Base-by-base conservation (phyloP, 331 rosid species). In the Acacia concinna region DNA sequence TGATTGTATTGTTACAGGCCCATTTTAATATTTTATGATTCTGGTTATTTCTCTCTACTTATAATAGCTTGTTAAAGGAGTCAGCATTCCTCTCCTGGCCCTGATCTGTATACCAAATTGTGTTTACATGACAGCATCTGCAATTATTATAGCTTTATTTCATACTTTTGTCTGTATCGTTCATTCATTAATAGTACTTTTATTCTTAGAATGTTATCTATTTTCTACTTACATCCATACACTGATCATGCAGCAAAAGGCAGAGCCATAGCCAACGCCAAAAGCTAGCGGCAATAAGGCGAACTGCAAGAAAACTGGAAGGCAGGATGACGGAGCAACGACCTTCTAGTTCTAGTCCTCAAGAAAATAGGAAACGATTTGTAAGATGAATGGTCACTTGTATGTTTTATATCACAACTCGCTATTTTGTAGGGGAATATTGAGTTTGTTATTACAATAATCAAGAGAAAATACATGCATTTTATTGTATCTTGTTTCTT, bases 241-340 rank as follows among this genome's bases (percentile, higher is more conserved):
- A 23, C 46, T 70, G 76, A 68, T 32, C n/a, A 30, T 88, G 84
- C 92, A 96, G 99, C 90, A 91, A 88, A 89, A 89, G 99, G 79
- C 87, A 89, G 89, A 83, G 97, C 74, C 86, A 82, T 77, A 89
- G 25, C 82, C 94, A 89, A 75, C 93, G 96, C 68, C 92, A 91
- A 84, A 96, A 88, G 83, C 87, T 88, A 49, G 94, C 93, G 0
- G 98, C 89, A 28, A 85, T 90, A 68, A 88, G 81, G 82, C 92
- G 94, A 44, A 68, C 93, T 43, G 83, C 92, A 38, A 89, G 83
- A 89, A 96, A 85, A 87, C 79, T 93, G 20, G 98, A 85, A 84
- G 81, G 81, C 74, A 87, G 81, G 82, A 77, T 65, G 88, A 78
- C 1, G 75, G 88, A 60, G 59, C 88, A 74, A 77, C 80, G 78